Evolutionary conservation across 768 basidiomycete species (phyloP), one percentile per base, ranked within the genome.

Genomic region (Lentinula raphanica): DNA sequence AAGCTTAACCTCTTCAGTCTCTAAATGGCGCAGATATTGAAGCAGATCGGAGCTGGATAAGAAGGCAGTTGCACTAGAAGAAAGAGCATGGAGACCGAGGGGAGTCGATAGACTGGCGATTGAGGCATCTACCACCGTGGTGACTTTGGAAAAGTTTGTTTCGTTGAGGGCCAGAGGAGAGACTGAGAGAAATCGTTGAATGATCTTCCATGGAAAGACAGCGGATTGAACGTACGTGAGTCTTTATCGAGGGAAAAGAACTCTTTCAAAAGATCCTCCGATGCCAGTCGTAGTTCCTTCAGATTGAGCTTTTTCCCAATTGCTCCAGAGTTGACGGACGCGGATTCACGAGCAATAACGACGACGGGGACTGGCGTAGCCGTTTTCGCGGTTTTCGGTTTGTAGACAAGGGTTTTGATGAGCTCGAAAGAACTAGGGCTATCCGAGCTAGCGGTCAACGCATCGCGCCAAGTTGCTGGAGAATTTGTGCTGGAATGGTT

Each of bases 311-410:
- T 85, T 73, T 91, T 94, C 32, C 82, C 90, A 61, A 97, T 80
- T 12, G 85, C 81, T 3, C 77, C 80, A 2, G 92, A 88, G 69
- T 81, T 86, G 7, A 88, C 90, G 66, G 94, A 90, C n/a, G 91
- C 91, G 27, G 81, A 78, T 66, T 96, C 93, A 65, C 84, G 79
- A 9, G 92, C 91, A 69, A 98, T 81, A 59, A 95, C 87, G 62
- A 98, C 80, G 58, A 98, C 85, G 7, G 94, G 94, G 54, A 92
- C 80, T 1, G 92, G 85, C 29, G 81, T 83, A 6, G 90, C 91
- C 0, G 84, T 81, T 71, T 97, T 97, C n/a, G 94, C 88, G 2
- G 94, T 93, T 73, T 95, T 95, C 31, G 94, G 94, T 69, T 98
- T 98, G 86, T 92, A 96, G 57, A 96, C 87, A 64, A 95, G 86